These are phyloP conservation scores for Ustilago lituana DNA, from an alignment of 1,284 basidiomycete species.

Conservation along the genomic window DNA sequence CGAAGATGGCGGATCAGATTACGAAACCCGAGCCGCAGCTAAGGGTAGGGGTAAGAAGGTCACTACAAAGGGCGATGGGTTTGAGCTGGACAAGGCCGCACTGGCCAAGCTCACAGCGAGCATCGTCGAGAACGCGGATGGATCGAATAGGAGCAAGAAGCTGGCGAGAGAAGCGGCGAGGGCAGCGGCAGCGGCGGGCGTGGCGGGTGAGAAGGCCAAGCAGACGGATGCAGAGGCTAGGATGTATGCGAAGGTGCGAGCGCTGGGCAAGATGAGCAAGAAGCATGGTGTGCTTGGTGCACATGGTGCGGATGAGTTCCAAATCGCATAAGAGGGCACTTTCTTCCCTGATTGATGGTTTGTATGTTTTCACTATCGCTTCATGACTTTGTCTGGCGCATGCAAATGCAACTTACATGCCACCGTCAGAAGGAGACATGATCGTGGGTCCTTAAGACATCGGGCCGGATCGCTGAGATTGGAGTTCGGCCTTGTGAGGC, in stretches of 20 bases:
- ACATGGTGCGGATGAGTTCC: slow-evolving; percentile 71
- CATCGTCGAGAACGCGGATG: slow-evolving; percentile 69
- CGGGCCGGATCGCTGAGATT: too few relatives aligned
- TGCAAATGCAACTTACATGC: too few relatives aligned
- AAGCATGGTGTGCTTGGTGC: slow-evolving; percentile 81
- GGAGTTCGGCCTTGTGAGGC: too few relatives aligned
- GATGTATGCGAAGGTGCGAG: slow-evolving; percentile 87
- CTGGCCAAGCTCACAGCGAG: slow-evolving; percentile 18
- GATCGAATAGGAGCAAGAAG: slow-evolving; percentile 61
- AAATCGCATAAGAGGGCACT: slow-evolving; percentile 52
- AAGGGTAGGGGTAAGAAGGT: neutral
- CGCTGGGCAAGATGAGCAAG: slow-evolving; percentile 82
- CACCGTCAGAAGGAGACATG: too few relatives aligned
- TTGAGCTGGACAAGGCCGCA: slow-evolving; percentile 21
- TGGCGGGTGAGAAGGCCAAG: slow-evolving; percentile 19
- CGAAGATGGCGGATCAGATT: slow-evolving; percentile 31
- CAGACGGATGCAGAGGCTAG: slow-evolving; percentile 77
- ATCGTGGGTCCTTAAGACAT: too few relatives aligned
- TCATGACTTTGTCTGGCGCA: too few relatives aligned
- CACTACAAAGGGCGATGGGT: slow-evolving; percentile 16
- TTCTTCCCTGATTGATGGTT: too few relatives aligned
- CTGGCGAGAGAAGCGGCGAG: slow-evolving; percentile 11
- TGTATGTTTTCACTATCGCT: too few relatives aligned
- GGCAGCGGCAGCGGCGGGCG: slow-evolving; percentile 12
- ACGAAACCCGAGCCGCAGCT: slow-evolving; percentile 21